Percentiles rank a stretch among this genome's conserved stretches.
These are phyloP conservation scores for Suillus subalutaceus DNA, from an alignment of 768 basidiomycete species.

Conservation along the genomic window DNA sequence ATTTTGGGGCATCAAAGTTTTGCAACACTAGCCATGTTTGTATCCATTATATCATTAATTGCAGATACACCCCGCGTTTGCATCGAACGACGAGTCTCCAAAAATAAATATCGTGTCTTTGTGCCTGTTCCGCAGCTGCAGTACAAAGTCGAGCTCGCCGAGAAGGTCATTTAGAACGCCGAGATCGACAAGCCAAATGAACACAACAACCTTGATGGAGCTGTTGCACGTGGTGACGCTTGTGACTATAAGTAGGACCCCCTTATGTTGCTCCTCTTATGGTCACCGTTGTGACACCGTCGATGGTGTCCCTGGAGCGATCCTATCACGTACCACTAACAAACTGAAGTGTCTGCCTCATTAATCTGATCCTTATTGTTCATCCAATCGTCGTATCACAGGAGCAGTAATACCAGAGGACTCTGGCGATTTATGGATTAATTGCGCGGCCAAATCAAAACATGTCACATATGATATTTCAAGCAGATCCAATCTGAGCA, in stretches of 20 bases:
- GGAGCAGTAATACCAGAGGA: too few relatives aligned
- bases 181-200: neutral
- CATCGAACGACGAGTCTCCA: neutral
- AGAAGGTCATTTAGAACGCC: neutral
- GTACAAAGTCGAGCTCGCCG: neutral
- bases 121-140: neutral
- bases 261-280: neutral
- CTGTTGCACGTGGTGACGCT: neutral
- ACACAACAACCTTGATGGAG: neutral
- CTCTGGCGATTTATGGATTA: too few relatives aligned
- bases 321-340: too few relatives aligned
- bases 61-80: neutral
- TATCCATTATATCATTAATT: neutral
- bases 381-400: too few relatives aligned
- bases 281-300: too few relatives aligned
- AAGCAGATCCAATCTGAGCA: neutral
- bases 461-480: neutral
- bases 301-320: too few relatives aligned
- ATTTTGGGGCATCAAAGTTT: too few relatives aligned
- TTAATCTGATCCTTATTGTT: too few relatives aligned
- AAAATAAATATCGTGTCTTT: neutral
- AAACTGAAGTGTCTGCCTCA: too few relatives aligned
- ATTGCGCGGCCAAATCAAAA: neutral
- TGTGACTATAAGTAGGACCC: neutral
- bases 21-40: neutral